phyloP scores from a whole-genome alignment of 192 early-diverging fungal species.

The Rhizoclosmatium sp. region DNA sequence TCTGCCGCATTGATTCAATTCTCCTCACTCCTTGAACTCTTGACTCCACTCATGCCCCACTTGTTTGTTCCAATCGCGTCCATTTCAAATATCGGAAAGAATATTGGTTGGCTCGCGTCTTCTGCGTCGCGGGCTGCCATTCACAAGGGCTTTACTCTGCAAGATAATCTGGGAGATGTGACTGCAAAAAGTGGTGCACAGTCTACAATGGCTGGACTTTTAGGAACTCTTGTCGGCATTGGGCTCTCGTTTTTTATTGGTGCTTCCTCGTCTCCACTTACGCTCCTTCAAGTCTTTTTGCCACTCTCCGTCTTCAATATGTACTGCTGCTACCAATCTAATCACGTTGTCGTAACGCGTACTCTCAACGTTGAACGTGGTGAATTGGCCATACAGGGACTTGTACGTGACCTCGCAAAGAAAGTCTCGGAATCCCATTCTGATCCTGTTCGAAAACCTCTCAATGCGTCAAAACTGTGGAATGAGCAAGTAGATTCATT shows the following conservation, averaged over 20 bases:
- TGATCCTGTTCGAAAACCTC: not conserved
- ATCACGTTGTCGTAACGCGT: slow-evolving; percentile 65
- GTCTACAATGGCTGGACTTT: slow-evolving; percentile 79
- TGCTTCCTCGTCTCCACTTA: slow-evolving; percentile 47
- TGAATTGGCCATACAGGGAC: slow-evolving; percentile 34
- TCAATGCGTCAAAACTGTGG: not conserved
- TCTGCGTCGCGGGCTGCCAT: slow-evolving; percentile 85
- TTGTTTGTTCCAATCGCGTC: slow-evolving; percentile 78
- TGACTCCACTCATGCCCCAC: slow-evolving; percentile 81
- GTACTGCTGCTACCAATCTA: slow-evolving; percentile 77
- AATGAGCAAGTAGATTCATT: not conserved
- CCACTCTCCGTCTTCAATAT: slow-evolving; percentile 77
- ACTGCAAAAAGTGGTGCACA: slow-evolving; percentile 88
- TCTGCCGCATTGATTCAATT: slow-evolving; percentile 73
- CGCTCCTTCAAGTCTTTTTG: slow-evolving; percentile 69
- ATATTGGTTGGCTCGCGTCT: slow-evolving; percentile 85
- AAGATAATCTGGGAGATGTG: slow-evolving; percentile 85
- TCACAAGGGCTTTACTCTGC: slow-evolving; percentile 73
- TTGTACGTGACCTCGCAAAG: not conserved
- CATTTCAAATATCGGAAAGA: slow-evolving; percentile 82
- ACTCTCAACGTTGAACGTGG: slow-evolving; percentile 66
- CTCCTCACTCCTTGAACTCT: slow-evolving; percentile 78
- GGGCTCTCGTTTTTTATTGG: slow-evolving; percentile 36
- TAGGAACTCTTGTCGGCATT: slow-evolving; percentile 70
- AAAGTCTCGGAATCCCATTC: not conserved